Conservation (phyloP, 179 eudicot species). For the Silene coronaria region DNA sequence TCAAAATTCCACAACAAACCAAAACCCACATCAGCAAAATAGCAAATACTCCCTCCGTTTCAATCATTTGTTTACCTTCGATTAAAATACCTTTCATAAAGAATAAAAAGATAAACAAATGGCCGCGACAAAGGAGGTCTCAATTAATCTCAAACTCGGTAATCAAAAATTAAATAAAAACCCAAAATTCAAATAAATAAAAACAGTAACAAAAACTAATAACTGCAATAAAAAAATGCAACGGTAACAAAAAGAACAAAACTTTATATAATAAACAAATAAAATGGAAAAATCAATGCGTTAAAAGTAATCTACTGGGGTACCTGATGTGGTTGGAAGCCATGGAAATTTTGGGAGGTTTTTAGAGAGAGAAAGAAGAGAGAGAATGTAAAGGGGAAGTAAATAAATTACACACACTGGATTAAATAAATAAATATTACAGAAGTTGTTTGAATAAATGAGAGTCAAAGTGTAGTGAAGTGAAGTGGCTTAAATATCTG, state of each 20-base stretch:
- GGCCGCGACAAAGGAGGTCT: too few species aligned
- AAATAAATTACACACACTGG: background rate
- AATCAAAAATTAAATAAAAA: background rate
- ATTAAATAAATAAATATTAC: background rate
- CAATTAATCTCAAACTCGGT: background rate
- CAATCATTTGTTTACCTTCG: too few species aligned
- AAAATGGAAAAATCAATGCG: background rate
- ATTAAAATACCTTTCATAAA: too few species aligned
- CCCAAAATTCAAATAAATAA: background rate
- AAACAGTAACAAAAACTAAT: background rate
- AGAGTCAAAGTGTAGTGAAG: too few species aligned
- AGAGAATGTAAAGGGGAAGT: background rate
- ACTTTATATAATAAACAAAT: background rate
- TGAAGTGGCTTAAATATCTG: too few species aligned
- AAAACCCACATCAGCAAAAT: background rate
- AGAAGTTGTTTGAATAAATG: background rate
- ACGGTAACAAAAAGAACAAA: background rate
- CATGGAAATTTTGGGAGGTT: background rate
- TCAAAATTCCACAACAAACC: conserved; percentile 2
- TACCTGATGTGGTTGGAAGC: conserved; percentile 2
- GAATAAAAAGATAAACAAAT: background rate
- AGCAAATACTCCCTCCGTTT: background rate
- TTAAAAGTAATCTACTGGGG: background rate
- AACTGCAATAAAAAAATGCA: background rate
- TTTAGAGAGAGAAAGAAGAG: background rate